A percentile compares a stretch with the other conserved stretches of the same genome.
Conservation (phyloP, 257 asterid species). For the Solanum chilense region DNA sequence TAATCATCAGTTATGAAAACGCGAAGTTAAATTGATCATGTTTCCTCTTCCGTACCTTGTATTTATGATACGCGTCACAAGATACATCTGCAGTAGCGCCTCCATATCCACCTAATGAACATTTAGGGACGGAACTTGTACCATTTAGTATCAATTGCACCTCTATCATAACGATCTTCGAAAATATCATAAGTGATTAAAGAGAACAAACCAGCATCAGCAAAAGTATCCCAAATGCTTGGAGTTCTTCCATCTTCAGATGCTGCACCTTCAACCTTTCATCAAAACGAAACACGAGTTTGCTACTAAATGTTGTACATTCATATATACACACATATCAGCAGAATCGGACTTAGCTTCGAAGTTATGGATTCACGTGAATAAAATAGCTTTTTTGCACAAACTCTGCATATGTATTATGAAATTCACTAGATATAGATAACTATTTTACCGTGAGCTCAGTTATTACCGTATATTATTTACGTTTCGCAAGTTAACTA, state of each 20-base stretch:
- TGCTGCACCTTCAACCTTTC: constrained; percentile 34
- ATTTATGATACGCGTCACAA: constrained; percentile 24
- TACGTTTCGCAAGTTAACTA: not conserved
- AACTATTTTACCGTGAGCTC: not conserved
- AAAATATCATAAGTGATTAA: not conserved
- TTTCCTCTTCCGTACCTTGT: constrained; percentile 5
- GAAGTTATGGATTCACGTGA: not conserved
- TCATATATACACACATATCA: too few relatives aligned
- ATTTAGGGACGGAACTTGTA: not conserved
- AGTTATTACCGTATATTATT: not conserved
- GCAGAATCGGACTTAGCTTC: not conserved
- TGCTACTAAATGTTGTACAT: not conserved
- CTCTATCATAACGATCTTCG: not conserved
- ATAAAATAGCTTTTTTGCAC: not conserved
- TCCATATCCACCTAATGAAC: not conserved
- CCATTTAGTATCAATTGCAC: not conserved
- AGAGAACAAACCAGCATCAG: constrained; percentile 23
- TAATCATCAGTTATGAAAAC: not conserved
- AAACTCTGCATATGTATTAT: not conserved
- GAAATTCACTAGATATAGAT: not conserved
- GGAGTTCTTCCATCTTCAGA: constrained; percentile 38
- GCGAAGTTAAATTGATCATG: not conserved
- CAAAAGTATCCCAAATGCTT: constrained; percentile 38
- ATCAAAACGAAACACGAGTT: not conserved
- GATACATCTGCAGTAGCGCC: constrained; percentile 18